Base-by-base conservation (phyloP, 2,329 filamentous ascomycete species). In the Tolypocladium tundrense region DNA sequence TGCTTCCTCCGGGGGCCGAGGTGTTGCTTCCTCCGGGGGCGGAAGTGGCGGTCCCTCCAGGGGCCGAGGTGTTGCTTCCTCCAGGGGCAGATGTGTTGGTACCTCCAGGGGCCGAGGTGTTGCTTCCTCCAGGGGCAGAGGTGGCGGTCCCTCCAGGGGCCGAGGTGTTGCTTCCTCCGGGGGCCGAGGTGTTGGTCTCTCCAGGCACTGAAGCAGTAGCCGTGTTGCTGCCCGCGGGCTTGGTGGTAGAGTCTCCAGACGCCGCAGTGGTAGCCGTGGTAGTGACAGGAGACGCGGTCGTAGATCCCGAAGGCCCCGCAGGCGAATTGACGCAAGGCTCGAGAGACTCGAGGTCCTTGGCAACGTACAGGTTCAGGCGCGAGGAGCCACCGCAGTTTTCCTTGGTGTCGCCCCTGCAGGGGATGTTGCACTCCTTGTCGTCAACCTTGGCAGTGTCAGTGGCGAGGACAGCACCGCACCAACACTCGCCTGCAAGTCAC, bases 381-480 rank as follows among this genome's bases (percentile, higher is more conserved):
- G 65, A 61, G 16, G 67, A 61, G 19, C 78, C 78, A 65, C 79
- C 79, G 60, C 78, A 81, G 11, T 61, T 74, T 58, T 74, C 60
- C 45, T 54, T 61, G 1, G 61, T 53, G 61, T 83, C 72, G 24
- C 82, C 83, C 13, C 71, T 73, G 69, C 83, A 86, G 43, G 77
- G 67, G 65, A 77, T 76, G 60, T 73, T 72, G 68, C 83, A 86
- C 45, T 77, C 67, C 16, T 63, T 61, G 27, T 65, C 59, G 54
- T 71, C 66, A 13, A 72, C 74, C 39, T 70, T 64, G 39, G 59
- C 60, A 6, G 75, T 77, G 57, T 72, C 70, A 61, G 78, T 79
- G 43, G 79, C 81, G 40, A 84, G 71, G 35, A 84, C 75, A 43
- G 78, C 77, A 51, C 79, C 79, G 62, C 79, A 81, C 65, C 73